Evolutionary conservation across 495 filamentous ascomycete species (phyloP), one percentile per base, ranked within the genome.

Genomic region (Mycothermus thermophilus): DNA sequence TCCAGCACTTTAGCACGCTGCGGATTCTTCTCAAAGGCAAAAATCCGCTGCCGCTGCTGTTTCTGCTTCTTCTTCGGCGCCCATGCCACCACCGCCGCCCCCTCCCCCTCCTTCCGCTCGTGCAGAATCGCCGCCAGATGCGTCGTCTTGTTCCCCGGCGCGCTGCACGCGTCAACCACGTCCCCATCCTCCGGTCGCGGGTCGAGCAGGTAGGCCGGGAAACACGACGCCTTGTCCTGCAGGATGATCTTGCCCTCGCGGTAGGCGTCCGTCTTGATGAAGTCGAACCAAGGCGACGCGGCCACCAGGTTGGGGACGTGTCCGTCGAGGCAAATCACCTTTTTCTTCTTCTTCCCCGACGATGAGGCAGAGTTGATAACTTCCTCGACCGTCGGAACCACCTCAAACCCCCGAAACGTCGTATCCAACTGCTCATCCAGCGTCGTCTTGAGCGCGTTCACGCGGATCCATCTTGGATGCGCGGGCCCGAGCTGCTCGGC

Each of bases 121-220:
- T 57, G 51, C 9, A 80, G 42, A 11, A 95, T 65, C 3, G 82
- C 79, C 8, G 86, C 85, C 30, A 95, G 57, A 60, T 96, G 90
- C 3, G 90, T 95, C 1, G 90, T 95, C 57, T 97, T 97, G 50
- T 97, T 97, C 7, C 90, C 90, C 5, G 90, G 90, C 5, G 90
- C 90, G 0, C 90, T 79, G 51, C 87, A 94, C 1, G 83, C 80
- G 58, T 97, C 90, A 4, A 96, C 65, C 13, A 93, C 59, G 41
- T 88, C 74, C 2, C 80, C 83, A 36, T 75, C 65, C 32, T 64
- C 61, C 3, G 63, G 43, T 1, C 49, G 48, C 4, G 75, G 69
- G 34, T 85, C 72, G 0, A 95, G 59, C 1, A 97, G 61, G 50
- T 84, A 82, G 0, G 87, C 90, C 4, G 90, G 88, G 44, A 97